Conservation (phyloP, 495 filamentous ascomycete species). For the Aspergillus hancockii region DNA sequence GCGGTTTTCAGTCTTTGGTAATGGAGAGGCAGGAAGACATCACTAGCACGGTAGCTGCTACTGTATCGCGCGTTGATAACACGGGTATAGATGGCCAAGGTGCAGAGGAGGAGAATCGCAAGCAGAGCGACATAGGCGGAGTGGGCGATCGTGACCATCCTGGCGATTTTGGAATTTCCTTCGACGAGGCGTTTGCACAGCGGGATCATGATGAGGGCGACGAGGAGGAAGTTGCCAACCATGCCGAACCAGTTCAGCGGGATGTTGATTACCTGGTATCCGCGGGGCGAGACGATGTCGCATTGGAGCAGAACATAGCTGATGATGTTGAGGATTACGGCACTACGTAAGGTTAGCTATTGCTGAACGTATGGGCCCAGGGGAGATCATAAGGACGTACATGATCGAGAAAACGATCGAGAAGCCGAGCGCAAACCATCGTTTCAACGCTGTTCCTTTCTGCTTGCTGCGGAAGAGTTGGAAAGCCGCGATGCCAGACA, state of each 20-base stretch:
- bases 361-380: neutral
- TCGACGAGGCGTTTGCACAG: conserved; percentile 20
- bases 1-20: conserved; percentile 1
- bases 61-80: conserved; percentile 4
- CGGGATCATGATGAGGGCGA: conserved; percentile 18
- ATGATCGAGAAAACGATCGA: conserved; percentile 16
- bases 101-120: conserved; percentile 14
- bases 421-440: conserved; percentile 16
- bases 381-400: neutral
- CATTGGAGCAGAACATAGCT: conserved; percentile 15
- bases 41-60: neutral
- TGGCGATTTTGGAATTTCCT: neutral
- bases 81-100: conserved; percentile 9
- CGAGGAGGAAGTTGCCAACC: conserved; percentile 3
- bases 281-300: conserved; percentile 2
- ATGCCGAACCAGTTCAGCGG: conserved; percentile 13
- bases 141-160: conserved; percentile 13
- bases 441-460: neutral
- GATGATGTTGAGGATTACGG: conserved; percentile 12
- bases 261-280: neutral
- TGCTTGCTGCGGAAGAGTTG: conserved; percentile 10
- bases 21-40: neutral
- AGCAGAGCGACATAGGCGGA: conserved; percentile 7
- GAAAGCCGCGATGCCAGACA: neutral
- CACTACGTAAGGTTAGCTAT: neutral